phyloP scores from a whole-genome alignment of 441 rosid genomes.

The Gossypium trilobum region DNA sequence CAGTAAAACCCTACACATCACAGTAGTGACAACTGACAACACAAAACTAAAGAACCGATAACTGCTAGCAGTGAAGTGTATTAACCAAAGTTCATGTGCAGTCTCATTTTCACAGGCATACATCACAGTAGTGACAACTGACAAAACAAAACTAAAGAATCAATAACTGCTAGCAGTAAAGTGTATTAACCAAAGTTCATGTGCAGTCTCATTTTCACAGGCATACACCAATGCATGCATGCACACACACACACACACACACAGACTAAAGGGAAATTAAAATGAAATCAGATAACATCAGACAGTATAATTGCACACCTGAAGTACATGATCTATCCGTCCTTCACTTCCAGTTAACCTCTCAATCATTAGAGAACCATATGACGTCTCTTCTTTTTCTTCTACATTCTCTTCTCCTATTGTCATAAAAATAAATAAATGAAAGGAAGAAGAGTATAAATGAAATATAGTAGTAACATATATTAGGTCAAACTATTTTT shows the following conservation, averaged over 20 bases:
- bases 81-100: not conserved
- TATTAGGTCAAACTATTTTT: not conserved
- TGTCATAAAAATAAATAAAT: slow-evolving; percentile 20
- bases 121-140: not conserved
- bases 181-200: not conserved
- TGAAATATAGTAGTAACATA: not conserved
- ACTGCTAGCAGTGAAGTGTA: not conserved
- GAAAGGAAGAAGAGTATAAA: not conserved
- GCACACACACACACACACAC: not conserved
- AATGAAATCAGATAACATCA: slow-evolving; percentile 2
- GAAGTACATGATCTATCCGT: slow-evolving; percentile 82
- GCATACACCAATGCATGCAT: not conserved
- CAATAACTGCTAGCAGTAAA: not conserved
- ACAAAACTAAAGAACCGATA: not conserved
- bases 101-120: not conserved
- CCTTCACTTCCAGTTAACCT: slow-evolving; percentile 73
- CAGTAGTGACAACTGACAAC: not conserved
- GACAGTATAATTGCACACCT: slow-evolving; percentile 36
- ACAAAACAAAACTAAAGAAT: not conserved
- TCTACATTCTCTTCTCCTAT: slow-evolving; percentile 39
- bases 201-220: not conserved
- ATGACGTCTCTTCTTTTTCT: slow-evolving; percentile 50
- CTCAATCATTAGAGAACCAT: slow-evolving; percentile 78
- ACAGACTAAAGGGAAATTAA: not conserved
- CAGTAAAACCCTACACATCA: not conserved